Evolutionary conservation across 345 rosid genomes (phyloP).

Genomic region (Melaleuca alternifolia): DNA sequence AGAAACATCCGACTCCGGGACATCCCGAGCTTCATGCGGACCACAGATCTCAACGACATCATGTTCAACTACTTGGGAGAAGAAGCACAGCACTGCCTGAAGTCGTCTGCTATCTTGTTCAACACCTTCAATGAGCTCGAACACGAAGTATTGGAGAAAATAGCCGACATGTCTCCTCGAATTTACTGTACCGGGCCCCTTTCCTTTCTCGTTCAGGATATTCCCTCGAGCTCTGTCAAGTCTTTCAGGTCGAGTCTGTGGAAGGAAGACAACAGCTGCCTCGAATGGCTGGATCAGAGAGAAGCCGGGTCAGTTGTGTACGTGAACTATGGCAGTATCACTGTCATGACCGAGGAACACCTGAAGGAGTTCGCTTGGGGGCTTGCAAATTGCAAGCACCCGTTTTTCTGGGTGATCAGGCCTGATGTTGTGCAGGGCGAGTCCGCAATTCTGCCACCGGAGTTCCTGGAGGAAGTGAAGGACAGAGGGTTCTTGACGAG

Average conservation of each 20-base stretch:
- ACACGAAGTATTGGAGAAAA: conserved; percentile 8
- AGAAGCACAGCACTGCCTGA: conserved; percentile 14
- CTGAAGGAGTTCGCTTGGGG: conserved; percentile 31
- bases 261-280: conserved; percentile 7
- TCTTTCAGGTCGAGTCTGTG: conserved; percentile 2
- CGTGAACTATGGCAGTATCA: conserved; percentile 13
- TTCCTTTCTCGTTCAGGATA: conserved; percentile 8
- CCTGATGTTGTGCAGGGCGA: conserved; percentile 14
- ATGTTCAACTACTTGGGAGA: conserved; percentile 8
- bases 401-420: conserved; percentile 25
- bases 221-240: not conserved
- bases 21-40: conserved; percentile 18
- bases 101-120: conserved; percentile 19
- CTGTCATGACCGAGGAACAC: conserved; percentile 5
- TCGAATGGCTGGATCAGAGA: conserved; percentile 10
- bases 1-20: conserved; percentile 21
- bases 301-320: conserved; percentile 9
- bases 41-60: conserved; percentile 12
- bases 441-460: conserved; percentile 6
- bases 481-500: conserved; percentile 14
- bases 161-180: conserved; percentile 10
- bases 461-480: conserved; percentile 5
- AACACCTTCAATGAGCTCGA: conserved; percentile 35
- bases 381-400: conserved; percentile 16
- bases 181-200: conserved; percentile 26